These are phyloP conservation scores for Trichoderma sp. DNA, from an alignment of 2,329 filamentous ascomycete genomes.

Conservation along the genomic window DNA sequence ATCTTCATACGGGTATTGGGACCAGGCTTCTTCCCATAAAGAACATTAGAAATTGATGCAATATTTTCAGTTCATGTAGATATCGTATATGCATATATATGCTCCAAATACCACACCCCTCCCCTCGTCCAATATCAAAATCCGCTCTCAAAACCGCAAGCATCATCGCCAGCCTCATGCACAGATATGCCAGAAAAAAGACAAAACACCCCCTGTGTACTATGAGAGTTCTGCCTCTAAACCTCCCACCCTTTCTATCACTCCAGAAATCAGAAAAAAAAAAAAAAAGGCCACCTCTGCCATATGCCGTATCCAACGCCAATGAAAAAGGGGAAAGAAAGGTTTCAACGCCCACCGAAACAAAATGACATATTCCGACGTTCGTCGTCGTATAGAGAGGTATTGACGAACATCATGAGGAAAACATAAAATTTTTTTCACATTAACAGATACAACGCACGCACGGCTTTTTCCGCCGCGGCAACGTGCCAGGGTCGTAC, in stretches of 20 bases:
- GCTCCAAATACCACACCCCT: not conserved
- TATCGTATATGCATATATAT: not conserved
- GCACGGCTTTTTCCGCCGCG: slow-evolving; percentile 67
- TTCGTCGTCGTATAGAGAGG: slow-evolving; percentile 10
- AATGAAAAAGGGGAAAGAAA: not conserved
- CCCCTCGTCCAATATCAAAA: not conserved
- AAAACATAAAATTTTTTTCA: slow-evolving; percentile 40
- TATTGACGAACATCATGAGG: slow-evolving; percentile 14
- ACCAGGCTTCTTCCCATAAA: not conserved
- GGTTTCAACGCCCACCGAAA: slow-evolving; percentile 8
- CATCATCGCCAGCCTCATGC: slow-evolving; percentile 12
- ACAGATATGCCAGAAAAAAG: slow-evolving; percentile 2
- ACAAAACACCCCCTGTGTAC: not conserved
- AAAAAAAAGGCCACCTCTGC: slow-evolving; percentile 2
- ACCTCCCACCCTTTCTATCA: slow-evolving; percentile 5
- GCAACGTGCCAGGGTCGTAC: slow-evolving; percentile 78
- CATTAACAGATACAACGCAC: slow-evolving; percentile 65
- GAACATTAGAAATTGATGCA: not conserved
- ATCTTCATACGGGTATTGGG: not conserved
- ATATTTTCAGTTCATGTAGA: not conserved
- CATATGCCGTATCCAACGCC: slow-evolving; percentile 18
- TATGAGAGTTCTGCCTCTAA: not conserved
- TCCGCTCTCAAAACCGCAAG: slow-evolving; percentile 5
- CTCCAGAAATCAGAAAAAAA: not conserved
- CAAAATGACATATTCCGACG: slow-evolving; percentile 3